These are phyloP conservation scores for Podaxis sp. DNA, from an alignment of 768 basidiomycete species.

Conservation along the genomic window DNA sequence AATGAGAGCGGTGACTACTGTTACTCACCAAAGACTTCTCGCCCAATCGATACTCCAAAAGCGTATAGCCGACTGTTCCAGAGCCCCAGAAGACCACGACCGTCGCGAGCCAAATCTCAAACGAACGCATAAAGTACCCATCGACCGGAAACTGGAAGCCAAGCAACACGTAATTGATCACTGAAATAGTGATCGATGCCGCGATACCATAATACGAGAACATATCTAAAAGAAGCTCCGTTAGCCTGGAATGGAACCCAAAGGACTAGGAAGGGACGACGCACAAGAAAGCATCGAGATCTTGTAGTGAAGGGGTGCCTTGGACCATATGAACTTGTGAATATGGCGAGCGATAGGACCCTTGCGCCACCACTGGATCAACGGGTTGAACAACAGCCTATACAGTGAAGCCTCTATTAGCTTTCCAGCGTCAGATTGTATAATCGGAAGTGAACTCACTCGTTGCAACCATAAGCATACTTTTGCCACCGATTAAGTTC, in stretches of 20 bases:
- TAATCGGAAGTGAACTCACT: constrained; percentile 41
- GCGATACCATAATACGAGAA: constrained; percentile 69
- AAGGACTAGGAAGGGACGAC: constrained; percentile 21
- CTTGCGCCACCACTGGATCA: constrained; percentile 70
- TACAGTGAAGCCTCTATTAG: constrained; percentile 22
- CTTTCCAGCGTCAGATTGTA: constrained; percentile 21
- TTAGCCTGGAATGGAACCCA: constrained; percentile 2
- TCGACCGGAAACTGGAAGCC: constrained; percentile 75
- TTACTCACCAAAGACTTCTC: constrained; percentile 45
- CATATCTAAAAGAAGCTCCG: constrained; percentile 39
- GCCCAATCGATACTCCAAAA: constrained; percentile 74
- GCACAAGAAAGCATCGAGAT: constrained; percentile 71
- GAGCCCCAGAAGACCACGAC: constrained; percentile 76
- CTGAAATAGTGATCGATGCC: constrained; percentile 59
- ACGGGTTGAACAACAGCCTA: constrained; percentile 80
- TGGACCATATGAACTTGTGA: constrained; percentile 74
- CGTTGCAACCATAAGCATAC: constrained; percentile 63
- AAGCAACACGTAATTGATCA: constrained; percentile 75
- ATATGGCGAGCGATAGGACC: constrained; percentile 80
- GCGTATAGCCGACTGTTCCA: constrained; percentile 69
- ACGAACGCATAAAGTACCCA: constrained; percentile 75
- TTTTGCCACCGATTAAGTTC: constrained; percentile 93
- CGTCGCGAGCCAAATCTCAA: constrained; percentile 80
- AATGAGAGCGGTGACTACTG: background rate
- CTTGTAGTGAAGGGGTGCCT: constrained; percentile 80